phyloP scores from a whole-genome alignment of 805 yeast species.

The Ascoidea rubescens region DNA sequence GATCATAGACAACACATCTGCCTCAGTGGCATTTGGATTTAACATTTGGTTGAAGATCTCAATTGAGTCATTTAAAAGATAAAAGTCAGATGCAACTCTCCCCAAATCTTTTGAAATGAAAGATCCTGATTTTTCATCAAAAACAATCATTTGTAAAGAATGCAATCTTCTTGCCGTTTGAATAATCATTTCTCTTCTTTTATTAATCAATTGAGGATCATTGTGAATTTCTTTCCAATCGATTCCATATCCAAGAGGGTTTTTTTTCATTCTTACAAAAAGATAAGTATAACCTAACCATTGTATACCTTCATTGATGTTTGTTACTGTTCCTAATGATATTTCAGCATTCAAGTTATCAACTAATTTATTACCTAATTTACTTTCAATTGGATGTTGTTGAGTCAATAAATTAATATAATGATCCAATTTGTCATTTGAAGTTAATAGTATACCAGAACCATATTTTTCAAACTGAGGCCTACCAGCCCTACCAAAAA shows the following conservation, averaged over 20 bases:
- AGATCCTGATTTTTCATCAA: constrained; percentile 71
- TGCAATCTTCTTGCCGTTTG: constrained; percentile 79
- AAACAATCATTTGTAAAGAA: constrained; percentile 81
- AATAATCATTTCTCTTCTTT: constrained; percentile 62
- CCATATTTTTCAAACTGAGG: constrained; percentile 92
- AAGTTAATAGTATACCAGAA: constrained; percentile 81
- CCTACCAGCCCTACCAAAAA: constrained; percentile 98
- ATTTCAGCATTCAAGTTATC: constrained; percentile 96
- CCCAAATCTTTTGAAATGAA: constrained; percentile 83
- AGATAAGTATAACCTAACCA: constrained; percentile 98
- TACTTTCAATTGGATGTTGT: constrained; percentile 93
- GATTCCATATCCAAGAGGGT: constrained; percentile 86
- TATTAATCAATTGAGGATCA: constrained; percentile 67
- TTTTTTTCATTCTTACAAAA: constrained; percentile 87
- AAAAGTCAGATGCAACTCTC: constrained; percentile 88
- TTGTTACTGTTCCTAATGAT: constrained; percentile 88
- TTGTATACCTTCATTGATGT: constrained; percentile 83
- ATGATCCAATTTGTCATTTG: constrained; percentile 70
- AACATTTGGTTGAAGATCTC: constrained; percentile 81
- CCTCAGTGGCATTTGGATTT: constrained; percentile 79
- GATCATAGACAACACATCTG: constrained; percentile 78
- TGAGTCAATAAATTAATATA: constrained; percentile 82
- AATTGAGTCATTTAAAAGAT: constrained; percentile 68
- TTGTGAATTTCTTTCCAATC: constrained; percentile 74
- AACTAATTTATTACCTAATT: constrained; percentile 58